A percentile compares a stretch with the other conserved stretches of the same genome.
Conservation (phyloP, 768 basidiomycete genomes). For the Suillus clintonianus region DNA sequence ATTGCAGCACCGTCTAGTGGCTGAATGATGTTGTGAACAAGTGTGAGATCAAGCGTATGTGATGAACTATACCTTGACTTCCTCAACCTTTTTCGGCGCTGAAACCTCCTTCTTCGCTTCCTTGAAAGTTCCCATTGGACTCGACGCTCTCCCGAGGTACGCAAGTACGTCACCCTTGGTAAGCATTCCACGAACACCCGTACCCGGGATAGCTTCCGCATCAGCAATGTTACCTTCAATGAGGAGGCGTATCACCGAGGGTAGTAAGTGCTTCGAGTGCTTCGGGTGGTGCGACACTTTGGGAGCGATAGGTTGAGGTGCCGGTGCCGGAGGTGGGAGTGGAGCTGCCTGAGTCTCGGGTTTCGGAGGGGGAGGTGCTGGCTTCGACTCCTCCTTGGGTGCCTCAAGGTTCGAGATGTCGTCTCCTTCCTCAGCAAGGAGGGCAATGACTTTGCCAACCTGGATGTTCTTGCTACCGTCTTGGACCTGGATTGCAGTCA, state of each 20-base stretch:
- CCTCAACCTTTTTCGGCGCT: slow-evolving; percentile 36
- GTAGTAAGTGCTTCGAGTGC: slow-evolving; percentile 79
- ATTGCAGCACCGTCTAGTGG: slow-evolving; percentile 66
- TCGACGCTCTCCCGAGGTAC: slow-evolving; percentile 80
- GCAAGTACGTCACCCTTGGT: slow-evolving; percentile 95
- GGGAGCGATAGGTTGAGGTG: slow-evolving; percentile 24
- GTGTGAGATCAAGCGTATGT: background rate
- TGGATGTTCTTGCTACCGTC: slow-evolving; percentile 85
- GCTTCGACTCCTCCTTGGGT: slow-evolving; percentile 44
- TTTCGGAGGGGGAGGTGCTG: slow-evolving; percentile 22
- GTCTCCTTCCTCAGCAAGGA: slow-evolving; percentile 95
- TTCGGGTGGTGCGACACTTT: slow-evolving; percentile 40
- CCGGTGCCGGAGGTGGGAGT: slow-evolving; percentile 17
- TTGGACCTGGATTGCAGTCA: slow-evolving; percentile 44
- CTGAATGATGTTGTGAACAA: slow-evolving; percentile 19
- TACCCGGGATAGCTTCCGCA: slow-evolving; percentile 75
- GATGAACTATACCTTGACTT: slow-evolving; percentile 36
- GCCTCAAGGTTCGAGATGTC: slow-evolving; percentile 83
- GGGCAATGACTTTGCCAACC: slow-evolving; percentile 87
- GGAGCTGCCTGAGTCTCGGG: slow-evolving; percentile 21
- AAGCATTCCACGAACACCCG: slow-evolving; percentile 89
- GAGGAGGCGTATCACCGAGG: slow-evolving; percentile 84
- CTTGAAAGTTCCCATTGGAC: slow-evolving; percentile 76
- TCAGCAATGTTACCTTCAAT: slow-evolving; percentile 58
- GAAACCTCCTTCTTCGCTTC: slow-evolving; percentile 35